Conservation (phyloP, 1,284 basidiomycete species). For the Trichosporon ovoides region DNA sequence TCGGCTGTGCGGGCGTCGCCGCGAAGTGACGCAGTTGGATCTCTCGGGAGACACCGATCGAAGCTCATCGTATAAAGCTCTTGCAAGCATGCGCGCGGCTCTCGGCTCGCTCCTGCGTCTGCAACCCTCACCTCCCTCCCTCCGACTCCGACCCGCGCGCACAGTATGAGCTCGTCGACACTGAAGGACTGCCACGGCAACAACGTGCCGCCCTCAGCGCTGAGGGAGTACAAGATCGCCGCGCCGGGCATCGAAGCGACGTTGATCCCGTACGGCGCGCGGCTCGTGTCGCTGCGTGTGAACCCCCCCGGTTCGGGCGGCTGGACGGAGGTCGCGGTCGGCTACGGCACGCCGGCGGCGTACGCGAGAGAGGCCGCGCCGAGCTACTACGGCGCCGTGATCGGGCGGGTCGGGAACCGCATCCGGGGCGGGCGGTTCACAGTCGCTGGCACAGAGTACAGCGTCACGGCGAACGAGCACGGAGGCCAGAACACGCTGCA, state of each 20-base stretch:
- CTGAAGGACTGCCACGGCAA: neutral
- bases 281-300: slow-evolving; percentile 31
- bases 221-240: slow-evolving; percentile 25
- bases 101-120: no score
- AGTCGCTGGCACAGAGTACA: slow-evolving; percentile 23
- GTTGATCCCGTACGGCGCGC: slow-evolving; percentile 34
- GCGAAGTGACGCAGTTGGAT: neutral
- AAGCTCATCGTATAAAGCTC: no score
- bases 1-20: neutral
- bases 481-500: slow-evolving; percentile 28
- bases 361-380: slow-evolving; percentile 24
- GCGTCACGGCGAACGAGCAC: slow-evolving; percentile 32
- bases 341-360: slow-evolving; percentile 22
- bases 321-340: slow-evolving; percentile 32
- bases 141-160: neutral
- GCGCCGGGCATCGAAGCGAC: slow-evolving; percentile 34
- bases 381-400: slow-evolving; percentile 32
- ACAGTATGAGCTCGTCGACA: neutral
- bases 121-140: neutral
- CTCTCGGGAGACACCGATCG: no score
- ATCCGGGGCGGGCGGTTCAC: slow-evolving; percentile 33
- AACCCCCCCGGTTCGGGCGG: slow-evolving; percentile 21
- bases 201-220: neutral
- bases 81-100: no score
- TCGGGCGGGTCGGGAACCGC: slow-evolving; percentile 39